These are phyloP conservation scores for Clavariopsis aquatica DNA, from an alignment of 495 filamentous ascomycete species.

Conservation along the genomic window DNA sequence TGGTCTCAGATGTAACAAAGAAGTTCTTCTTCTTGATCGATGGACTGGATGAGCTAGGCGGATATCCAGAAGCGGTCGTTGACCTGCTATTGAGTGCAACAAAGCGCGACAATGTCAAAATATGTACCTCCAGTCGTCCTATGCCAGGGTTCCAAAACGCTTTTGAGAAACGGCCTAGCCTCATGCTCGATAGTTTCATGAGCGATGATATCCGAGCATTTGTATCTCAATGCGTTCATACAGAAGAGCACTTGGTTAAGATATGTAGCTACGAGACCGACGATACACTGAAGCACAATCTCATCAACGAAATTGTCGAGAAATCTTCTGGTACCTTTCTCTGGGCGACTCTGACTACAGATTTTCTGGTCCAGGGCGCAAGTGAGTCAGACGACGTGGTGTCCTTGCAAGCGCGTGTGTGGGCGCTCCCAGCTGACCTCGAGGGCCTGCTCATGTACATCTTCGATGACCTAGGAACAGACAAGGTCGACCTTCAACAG, in stretches of 20 bases:
- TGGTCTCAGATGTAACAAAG: slow-evolving; percentile 17
- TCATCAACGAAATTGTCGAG: slow-evolving; percentile 16
- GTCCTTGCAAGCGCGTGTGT: slow-evolving; percentile 1
- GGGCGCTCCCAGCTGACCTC: slow-evolving; percentile 10
- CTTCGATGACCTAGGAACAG: not conserved
- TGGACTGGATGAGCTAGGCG: slow-evolving; percentile 19
- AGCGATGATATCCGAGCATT: slow-evolving; percentile 5
- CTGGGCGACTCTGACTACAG: slow-evolving; percentile 11
- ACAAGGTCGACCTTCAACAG: slow-evolving; percentile 7
- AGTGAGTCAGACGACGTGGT: slow-evolving; percentile 7
- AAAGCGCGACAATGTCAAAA: slow-evolving; percentile 17
- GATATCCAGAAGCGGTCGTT: not conserved
- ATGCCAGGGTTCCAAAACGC: slow-evolving; percentile 11
- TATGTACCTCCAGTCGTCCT: slow-evolving; percentile 21
- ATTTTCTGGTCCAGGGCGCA: not conserved
- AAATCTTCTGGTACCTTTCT: slow-evolving; percentile 20
- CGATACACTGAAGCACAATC: not conserved
- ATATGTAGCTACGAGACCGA: slow-evolving; percentile 13
- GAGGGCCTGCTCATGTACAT: slow-evolving; percentile 12
- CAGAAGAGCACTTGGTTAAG: slow-evolving; percentile 1
- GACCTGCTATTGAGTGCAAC: slow-evolving; percentile 7
- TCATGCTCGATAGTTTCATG: slow-evolving; percentile 7
- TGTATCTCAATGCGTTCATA: not conserved
- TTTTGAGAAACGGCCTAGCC: slow-evolving; percentile 6
- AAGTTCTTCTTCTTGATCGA: slow-evolving; percentile 29